Base-by-base conservation (phyloP, 345 rosid species). In the Brassica nigra region DNA sequence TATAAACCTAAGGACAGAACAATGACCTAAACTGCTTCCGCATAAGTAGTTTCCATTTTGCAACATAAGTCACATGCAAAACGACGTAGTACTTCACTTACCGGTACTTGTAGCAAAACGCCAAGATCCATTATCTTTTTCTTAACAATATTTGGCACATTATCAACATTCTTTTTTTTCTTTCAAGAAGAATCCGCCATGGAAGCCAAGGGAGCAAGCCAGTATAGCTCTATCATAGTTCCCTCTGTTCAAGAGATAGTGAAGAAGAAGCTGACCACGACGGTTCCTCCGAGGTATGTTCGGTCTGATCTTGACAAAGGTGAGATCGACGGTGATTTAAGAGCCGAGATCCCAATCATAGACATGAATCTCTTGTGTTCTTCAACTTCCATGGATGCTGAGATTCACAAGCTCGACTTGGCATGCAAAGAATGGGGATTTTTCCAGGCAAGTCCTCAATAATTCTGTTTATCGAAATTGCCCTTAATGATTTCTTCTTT, bases 371-470 rank as follows among this genome's bases (percentile, higher is more conserved):
- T n/a, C 31, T 28, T 79, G 72, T 34, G 52, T 33, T 67, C 78
- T 39, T 8, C 33, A 33, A 52, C 61, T 8, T 28, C 59, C 29
- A 61, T 73, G 69, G 71, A 74, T 6, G 65, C 79, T 28, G 81
- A 78, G 58, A 62, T 81, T 23, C 66, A 73, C 9, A 84, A 84
- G 33, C 86, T 87, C 23, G 87, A 88, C 65, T 67, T 16, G 3
- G 89, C 94, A 23, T 88, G 94, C 79, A 85, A 71, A 79, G 80
- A 86, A 1, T 87, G 91, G 92, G 95, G 90, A 33, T 89, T 92
- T 54, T 76, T 76, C 31, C 68, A 67, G 61, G 73, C 59, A 76
- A 39, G 61, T 57, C 9, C 4, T 44, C 52, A 12, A 44, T 44
- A 44, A 11, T 44, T 44, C n/a, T 44, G n/a, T 44, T 8, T 44